Base-by-base conservation (phyloP, 768 basidiomycete genomes). In the Paxillus involutus region DNA sequence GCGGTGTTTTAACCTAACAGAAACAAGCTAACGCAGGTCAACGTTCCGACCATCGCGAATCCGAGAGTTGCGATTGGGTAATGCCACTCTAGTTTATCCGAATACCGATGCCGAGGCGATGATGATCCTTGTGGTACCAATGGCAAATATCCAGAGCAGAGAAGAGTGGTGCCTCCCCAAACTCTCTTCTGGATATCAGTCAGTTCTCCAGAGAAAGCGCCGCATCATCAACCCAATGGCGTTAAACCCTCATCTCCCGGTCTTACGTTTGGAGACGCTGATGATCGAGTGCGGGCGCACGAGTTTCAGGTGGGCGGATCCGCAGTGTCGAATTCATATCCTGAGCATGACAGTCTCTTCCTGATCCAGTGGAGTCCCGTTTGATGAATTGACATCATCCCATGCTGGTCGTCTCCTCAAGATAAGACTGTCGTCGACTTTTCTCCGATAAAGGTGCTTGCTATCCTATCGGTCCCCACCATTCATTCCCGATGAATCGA, bases 121-220 rank as follows among this genome's bases (percentile, higher is more conserved):
- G 37, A 10, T 43, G 42, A 26, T 43, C 42, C 19, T 21, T 43
- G 17, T 19, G 5, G 13, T 26, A 43, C 53, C 53, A 52, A 58
- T 56, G 17, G 64, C 57, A 49, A 48, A 37, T 61, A 46, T 51
- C 53, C 36, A 55, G 47, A 47, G 51, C n/a, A 44, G 64, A 55
- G 49, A 49, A 53, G 53, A 54, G 52, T 5, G 44, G 16, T n/a
- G 14, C n/a, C 61, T 48, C 49, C 44, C n/a, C 26, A 24, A 26
- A 33, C 40, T n/a, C 24, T 44, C 43, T 24, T 26, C 43, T 24
- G 26, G 43, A 10, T 43, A 40, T 55, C 26, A 26, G 37, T 49
- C 56, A 35, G n/a, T 13, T 24, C 43, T 44, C 24, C 24, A 26
- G 24, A 9, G 43, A 16, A 26, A 29, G 43, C 24, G 26, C 26